Base-by-base conservation (phyloP, 352 stramenopile genomes). In the Plasmopara viticola region DNA sequence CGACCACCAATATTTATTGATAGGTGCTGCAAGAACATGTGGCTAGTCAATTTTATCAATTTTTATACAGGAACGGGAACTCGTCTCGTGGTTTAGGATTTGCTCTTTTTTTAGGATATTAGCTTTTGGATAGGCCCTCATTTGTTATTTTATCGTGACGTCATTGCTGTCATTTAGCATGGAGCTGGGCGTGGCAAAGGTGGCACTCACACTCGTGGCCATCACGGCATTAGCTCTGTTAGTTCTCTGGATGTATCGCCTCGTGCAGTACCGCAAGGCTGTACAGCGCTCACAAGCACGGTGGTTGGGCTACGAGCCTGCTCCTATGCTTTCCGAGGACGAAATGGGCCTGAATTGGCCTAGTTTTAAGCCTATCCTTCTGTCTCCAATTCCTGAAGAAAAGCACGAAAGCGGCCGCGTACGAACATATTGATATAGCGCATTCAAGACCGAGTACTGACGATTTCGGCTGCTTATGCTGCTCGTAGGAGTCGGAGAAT, bases 371-470 rank as follows among this genome's bases (percentile, higher is more conserved):
- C 70, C 73, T 12, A 69, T 83, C 47, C 39, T 87, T 48, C 67
- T 89, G 37, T 89, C 78, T 31, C 78, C 78, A 4, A 89, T 89
- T 57, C 63, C 73, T 2, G 78, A 89, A 41, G 78, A 89, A 52
- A 70, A 64, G 6, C 44, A 62, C 12, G 72, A 83, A 40, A 76
- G 67, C 28, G 78, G 74, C 41, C 71, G 70, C 9, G 68, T 81
- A 66, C 20, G 60, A 15, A 54, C 17, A 1, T 33, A n/a, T 10
- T 46, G 14, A 48, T 25, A 18, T 38, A 25, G 9, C 28, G 28
- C 34, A 9, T 35, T 35, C 15, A 29, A 20, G 15, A 6, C 14
- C 1, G 13, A 45, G 10, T 6, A 38, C 46, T 64, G 17, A 50
- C 25, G 13, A 7, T 45, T 46, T 59, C 9, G 29, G n/a, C 17